Conservation (phyloP, 2,329 filamentous ascomycete species). For the Balansia obtecta region DNA sequence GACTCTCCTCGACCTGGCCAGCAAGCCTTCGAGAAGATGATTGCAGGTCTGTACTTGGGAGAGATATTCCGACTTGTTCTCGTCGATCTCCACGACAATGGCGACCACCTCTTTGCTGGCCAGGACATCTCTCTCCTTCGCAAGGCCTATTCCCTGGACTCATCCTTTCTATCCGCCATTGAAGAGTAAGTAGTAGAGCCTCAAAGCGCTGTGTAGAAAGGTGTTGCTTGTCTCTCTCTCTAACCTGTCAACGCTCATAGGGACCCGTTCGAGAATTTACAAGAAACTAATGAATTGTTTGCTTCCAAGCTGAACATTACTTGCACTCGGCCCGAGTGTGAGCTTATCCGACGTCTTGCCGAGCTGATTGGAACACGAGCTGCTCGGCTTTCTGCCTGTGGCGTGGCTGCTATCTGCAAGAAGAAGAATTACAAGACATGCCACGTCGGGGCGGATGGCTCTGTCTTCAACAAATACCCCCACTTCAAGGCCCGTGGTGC, state of each 20-base stretch:
- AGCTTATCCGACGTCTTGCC: constrained; percentile 76
- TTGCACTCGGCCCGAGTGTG: constrained; percentile 66
- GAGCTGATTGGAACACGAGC: constrained; percentile 93
- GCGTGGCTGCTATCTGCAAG: constrained; percentile 90
- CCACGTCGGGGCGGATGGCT: constrained; percentile 93
- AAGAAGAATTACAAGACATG: constrained; percentile 84
- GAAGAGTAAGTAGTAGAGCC: constrained; percentile 54
- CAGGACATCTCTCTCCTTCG: constrained; percentile 73
- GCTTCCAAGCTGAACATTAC: constrained; percentile 59
- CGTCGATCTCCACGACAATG: constrained; percentile 72
- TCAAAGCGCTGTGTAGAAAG: background rate
- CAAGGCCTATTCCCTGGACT: constrained; percentile 80
- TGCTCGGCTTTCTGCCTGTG: constrained; percentile 84
- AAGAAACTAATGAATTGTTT: constrained; percentile 78
- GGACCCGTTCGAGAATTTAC: constrained; percentile 90
- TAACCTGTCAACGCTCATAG: constrained; percentile 24
- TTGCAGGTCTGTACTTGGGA: constrained; percentile 84
- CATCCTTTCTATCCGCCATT: constrained; percentile 84
- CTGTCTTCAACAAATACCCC: constrained; percentile 98
- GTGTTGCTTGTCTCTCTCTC: background rate
- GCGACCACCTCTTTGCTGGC: constrained; percentile 65
- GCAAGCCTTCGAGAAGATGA: constrained; percentile 97
- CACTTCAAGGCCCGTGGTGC: constrained; percentile 93
- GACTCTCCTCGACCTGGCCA: constrained; percentile 87
- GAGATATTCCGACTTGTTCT: constrained; percentile 87